phyloP scores from a whole-genome alignment of 2,329 filamentous ascomycete genomes.

The Nemania sp. region DNA sequence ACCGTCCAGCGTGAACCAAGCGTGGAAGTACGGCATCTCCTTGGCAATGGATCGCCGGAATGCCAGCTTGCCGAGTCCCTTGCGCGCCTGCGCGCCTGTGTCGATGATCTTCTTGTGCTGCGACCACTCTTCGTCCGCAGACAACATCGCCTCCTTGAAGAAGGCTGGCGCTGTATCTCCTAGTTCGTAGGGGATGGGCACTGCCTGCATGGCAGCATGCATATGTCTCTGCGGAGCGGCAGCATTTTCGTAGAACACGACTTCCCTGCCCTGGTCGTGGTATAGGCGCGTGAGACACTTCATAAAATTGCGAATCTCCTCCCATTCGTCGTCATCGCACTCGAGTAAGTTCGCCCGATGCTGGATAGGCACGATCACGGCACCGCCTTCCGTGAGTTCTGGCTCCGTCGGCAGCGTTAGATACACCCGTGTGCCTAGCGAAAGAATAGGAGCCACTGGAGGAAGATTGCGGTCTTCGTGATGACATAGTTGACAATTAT shows the following conservation, averaged over 20 bases:
- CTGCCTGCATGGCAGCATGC: constrained; percentile 83
- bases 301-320: constrained; percentile 99
- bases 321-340: constrained; percentile 99
- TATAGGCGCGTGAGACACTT: constrained; percentile 94
- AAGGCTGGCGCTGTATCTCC: constrained; percentile 91
- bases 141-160: constrained; percentile 91
- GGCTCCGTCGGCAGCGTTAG: constrained; percentile 89
- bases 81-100: constrained; percentile 67
- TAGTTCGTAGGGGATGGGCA: constrained; percentile 88
- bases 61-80: constrained; percentile 75
- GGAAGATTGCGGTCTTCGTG: constrained; percentile 78
- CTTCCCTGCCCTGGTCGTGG: constrained; percentile 86
- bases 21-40: constrained; percentile 98
- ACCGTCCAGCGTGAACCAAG: constrained; percentile 91
- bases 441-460: constrained; percentile 82
- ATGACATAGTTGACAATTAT: constrained; percentile 87
- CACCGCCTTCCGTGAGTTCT: constrained; percentile 79
- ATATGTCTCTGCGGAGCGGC: constrained; percentile 74
- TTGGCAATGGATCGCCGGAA: constrained; percentile 84
- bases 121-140: constrained; percentile 88
- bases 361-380: constrained; percentile 85
- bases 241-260: constrained; percentile 98
- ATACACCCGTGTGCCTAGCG: constrained; percentile 82
- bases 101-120: constrained; percentile 96
- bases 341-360: constrained; percentile 91